Conservation (phyloP, 2,329 filamentous ascomycete genomes). For the Xylaria sp. region DNA sequence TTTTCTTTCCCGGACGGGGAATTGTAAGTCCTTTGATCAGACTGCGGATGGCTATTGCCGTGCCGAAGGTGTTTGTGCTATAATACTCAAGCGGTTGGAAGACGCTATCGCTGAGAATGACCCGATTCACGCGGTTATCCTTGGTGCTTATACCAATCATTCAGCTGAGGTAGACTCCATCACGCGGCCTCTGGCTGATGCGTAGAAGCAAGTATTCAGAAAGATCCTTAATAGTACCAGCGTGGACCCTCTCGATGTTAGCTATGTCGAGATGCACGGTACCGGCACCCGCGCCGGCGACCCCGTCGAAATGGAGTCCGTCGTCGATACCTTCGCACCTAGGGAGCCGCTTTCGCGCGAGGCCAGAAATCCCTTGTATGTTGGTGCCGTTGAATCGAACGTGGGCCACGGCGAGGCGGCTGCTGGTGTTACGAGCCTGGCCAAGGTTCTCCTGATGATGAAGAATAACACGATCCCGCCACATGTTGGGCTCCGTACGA, state of each 20-base stretch:
- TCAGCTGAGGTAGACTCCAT: constrained; percentile 70
- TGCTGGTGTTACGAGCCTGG: neutral
- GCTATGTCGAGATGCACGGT: constrained; percentile 70
- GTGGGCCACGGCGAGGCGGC: constrained; percentile 1
- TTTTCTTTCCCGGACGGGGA: constrained; percentile 28
- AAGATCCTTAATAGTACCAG: too few species aligned
- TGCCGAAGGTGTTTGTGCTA: constrained; percentile 48
- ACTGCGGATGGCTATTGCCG: constrained; percentile 54
- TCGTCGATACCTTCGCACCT: constrained; percentile 62
- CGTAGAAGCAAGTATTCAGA: constrained; percentile 63
- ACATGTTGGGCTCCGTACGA: too few species aligned
- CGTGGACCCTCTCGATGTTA: constrained; percentile 56
- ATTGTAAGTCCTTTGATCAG: constrained; percentile 39
- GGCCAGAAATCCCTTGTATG: constrained; percentile 44
- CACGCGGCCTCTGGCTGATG: constrained; percentile 66
- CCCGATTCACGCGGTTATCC: constrained; percentile 42
- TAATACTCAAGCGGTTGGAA: constrained; percentile 50
- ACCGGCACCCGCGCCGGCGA: constrained; percentile 74
- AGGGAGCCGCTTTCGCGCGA: constrained; percentile 46
- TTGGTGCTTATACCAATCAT: constrained; percentile 55
- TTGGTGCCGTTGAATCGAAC: constrained; percentile 52
- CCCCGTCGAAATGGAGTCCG: constrained; percentile 64
- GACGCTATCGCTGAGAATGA: constrained; percentile 51
- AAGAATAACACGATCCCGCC: neutral
- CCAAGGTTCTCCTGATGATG: neutral